Conservation (phyloP, 2,329 filamentous ascomycete genomes). For the Chaetomiaceae sp. region DNA sequence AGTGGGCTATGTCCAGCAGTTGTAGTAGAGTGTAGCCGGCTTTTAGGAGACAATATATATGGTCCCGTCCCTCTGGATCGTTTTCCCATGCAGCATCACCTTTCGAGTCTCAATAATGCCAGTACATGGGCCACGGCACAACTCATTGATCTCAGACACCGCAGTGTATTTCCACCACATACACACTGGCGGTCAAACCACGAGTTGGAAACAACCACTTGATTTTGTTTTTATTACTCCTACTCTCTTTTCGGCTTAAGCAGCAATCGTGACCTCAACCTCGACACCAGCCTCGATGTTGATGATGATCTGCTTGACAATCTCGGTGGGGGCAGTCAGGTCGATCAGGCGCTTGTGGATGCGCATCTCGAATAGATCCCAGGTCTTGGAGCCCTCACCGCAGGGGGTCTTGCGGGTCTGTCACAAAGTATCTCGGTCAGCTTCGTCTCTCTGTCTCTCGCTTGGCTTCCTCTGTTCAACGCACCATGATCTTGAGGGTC, state of each 20-base stretch:
- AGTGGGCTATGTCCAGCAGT: too few species aligned
- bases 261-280: constrained; percentile 89
- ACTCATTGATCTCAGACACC: neutral
- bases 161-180: neutral
- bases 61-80: too few species aligned
- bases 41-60: too few species aligned
- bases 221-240: constrained; percentile 10
- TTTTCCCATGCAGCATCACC: too few species aligned
- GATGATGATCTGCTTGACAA: constrained; percentile 94
- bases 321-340: constrained; percentile 95
- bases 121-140: too few species aligned
- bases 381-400: constrained; percentile 99
- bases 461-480: neutral
- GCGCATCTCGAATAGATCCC: constrained; percentile 98
- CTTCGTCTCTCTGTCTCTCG: neutral
- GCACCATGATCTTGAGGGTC: constrained; percentile 29
- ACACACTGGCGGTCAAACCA: neutral
- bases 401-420: constrained; percentile 98
- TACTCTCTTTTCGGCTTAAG: constrained; percentile 47
- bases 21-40: too few species aligned
- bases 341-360: constrained; percentile 99
- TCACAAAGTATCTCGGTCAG: constrained; percentile 47
- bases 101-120: too few species aligned
- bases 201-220: neutral
- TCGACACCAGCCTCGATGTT: constrained; percentile 93